Base-by-base conservation (phyloP, 2,329 filamentous ascomycete genomes). In the Paradendryphiella salina region DNA sequence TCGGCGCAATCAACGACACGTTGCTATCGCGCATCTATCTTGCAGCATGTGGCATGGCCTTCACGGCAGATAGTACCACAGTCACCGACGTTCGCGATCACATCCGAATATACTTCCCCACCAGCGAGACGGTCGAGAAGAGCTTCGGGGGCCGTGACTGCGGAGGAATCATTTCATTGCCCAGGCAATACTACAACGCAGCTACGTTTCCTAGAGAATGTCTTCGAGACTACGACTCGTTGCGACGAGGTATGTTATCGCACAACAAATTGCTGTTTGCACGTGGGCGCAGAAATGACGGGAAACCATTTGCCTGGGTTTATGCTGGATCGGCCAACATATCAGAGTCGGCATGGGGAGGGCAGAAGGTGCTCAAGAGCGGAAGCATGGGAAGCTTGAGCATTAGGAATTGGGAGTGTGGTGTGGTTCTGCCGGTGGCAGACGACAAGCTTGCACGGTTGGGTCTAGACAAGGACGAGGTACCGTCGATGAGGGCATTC, bases 331-430 rank as follows among this genome's bases (percentile, higher is more conserved):
- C 90, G 63, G 90, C 90, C 6, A 99, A 99, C 73, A 75, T 96
- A 21, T 96, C 91, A 0, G 91, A 96, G 73, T 92, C 89, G 69
- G 94, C 94, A 23, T 99, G 94, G 93, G 94, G 93, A 17, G 85
- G 85, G 38, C 74, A 96, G 23, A 83, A 86, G 46, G 85, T 85
- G 64, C 87, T 95, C 63, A 84, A 81, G 60, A 74, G 71, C 6
- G 87, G 83, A 2, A 86, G 86, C 54, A 74, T 82, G 54, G 82
- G 85, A 10, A 96, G 90, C 71, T 79, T 97, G 56, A 91, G 82
- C 9, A 51, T 67, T 7, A 85, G 89, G 46, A 99, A 97, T 71
- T 97, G 93, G 92, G 94, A 97, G 75, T 96, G 91, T 67, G 94
- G 94, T 29, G 89, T 99, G 1, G 63, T 97, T 18, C 70, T 96